These are phyloP conservation scores for Pezicula neosporulosa DNA, from an alignment of 2,329 filamentous ascomycete genomes.

Conservation along the genomic window DNA sequence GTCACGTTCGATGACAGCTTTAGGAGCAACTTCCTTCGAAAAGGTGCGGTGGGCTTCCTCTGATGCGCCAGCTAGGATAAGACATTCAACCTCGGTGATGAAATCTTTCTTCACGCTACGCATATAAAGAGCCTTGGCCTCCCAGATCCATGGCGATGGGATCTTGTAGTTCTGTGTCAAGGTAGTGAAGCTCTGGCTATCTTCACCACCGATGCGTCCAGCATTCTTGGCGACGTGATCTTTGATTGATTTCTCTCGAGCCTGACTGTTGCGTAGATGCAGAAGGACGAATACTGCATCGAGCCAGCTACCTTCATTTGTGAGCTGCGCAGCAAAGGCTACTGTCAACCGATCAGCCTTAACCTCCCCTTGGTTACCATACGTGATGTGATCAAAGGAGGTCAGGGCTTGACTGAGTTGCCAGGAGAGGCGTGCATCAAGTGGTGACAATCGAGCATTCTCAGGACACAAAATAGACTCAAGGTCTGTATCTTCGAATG, in stretches of 20 bases:
- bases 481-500: slow-evolving; percentile 55
- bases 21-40: slow-evolving; percentile 74
- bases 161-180: slow-evolving; percentile 66
- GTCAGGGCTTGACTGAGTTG: slow-evolving; percentile 71
- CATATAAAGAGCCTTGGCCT: slow-evolving; percentile 80
- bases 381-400: slow-evolving; percentile 46
- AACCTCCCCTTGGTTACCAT: slow-evolving; percentile 47
- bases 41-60: slow-evolving; percentile 83
- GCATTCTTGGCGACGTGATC: slow-evolving; percentile 74
- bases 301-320: slow-evolving; percentile 62
- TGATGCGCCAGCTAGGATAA: slow-evolving; percentile 74
- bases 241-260: slow-evolving; percentile 65
- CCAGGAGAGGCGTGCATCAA: slow-evolving; percentile 78
- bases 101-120: slow-evolving; percentile 69
- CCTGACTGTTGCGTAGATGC: slow-evolving; percentile 62
- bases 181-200: slow-evolving; percentile 51
- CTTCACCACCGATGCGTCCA: slow-evolving; percentile 57
- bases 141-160: slow-evolving; percentile 77
- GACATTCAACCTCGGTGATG: slow-evolving; percentile 69
- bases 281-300: slow-evolving; percentile 74
- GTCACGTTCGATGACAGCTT: slow-evolving; percentile 77
- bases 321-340: slow-evolving; percentile 62
- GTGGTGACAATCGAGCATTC: slow-evolving; percentile 69
- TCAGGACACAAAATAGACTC: slow-evolving; percentile 73
- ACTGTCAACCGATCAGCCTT: slow-evolving; percentile 65